A percentile compares a stretch with the other conserved stretches of the same genome.
These are phyloP conservation scores for Striga hermonthica DNA, from an alignment of 305 asterid genomes.

Conservation along the genomic window DNA sequence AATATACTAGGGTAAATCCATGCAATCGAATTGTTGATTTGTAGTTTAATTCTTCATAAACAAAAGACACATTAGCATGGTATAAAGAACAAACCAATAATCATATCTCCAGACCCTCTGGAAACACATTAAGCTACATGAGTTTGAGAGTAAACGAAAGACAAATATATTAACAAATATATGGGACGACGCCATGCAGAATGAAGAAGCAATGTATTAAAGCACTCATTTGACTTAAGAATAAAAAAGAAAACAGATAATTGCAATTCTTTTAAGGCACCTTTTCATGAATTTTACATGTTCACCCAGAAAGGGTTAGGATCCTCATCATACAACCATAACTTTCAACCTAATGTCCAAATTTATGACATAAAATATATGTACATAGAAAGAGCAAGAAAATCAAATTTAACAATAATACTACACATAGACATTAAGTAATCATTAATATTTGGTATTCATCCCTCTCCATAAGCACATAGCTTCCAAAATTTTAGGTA, in stretches of 20 bases:
- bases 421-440: conserved; percentile 18
- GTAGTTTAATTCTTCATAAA: conserved; percentile 24
- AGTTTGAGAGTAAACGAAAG: conserved; percentile 19
- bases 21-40: conserved; percentile 16
- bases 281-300: conserved; percentile 1
- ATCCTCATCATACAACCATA: conserved; percentile 8
- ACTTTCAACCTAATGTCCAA: conserved; percentile 1
- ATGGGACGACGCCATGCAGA: conserved; percentile 19
- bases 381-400: neutral
- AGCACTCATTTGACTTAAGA: conserved; percentile 8
- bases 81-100: conserved; percentile 29
- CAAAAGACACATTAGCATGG: conserved; percentile 30
- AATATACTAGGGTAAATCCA: neutral
- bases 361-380: neutral
- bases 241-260: conserved; percentile 9
- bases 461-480: no score
- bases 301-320: conserved; percentile 20
- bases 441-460: no score
- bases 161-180: neutral
- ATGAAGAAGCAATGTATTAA: conserved; percentile 6
- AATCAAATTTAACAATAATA: conserved; percentile 22
- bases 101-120: conserved; percentile 33
- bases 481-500: no score
- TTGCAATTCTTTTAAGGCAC: conserved; percentile 15
- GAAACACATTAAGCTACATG: conserved; percentile 30